phyloP scores from a whole-genome alignment of 371 early-diverging fungal genomes.

The Umbelopsis sp. region DNA sequence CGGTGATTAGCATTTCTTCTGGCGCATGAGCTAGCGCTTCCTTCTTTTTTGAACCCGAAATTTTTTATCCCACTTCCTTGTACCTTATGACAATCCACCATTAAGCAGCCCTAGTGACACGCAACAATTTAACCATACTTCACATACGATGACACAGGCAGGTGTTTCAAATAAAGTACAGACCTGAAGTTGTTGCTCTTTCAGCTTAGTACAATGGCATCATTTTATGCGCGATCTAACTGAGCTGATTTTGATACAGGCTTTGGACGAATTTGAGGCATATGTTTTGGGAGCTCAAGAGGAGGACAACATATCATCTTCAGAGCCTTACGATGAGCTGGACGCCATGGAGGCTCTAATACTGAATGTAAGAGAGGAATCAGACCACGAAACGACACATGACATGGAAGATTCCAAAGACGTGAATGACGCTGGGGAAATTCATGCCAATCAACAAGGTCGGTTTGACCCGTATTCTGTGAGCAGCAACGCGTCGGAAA shows the following conservation, averaged over 20 bases:
- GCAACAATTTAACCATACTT: not conserved
- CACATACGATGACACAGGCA: not conserved
- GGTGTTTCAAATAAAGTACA: conserved; percentile 7
- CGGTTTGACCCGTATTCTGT: not conserved
- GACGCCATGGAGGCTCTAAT: not conserved
- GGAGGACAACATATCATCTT: not conserved
- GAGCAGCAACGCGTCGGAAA: not conserved
- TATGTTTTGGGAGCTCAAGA: not conserved
- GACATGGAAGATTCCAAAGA: not conserved
- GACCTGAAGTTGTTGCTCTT: not conserved
- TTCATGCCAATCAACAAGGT: conserved; percentile 57
- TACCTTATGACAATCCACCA: not conserved
- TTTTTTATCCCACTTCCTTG: not conserved
- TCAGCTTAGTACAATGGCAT: not conserved
- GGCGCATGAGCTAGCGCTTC: not conserved
- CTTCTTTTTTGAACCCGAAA: not conserved
- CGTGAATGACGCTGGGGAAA: conserved; percentile 43
- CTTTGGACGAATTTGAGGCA: not conserved
- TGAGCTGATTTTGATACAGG: not conserved
- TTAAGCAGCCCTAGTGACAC: not conserved
- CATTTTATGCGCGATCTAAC: not conserved
- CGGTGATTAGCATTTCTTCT: not conserved
- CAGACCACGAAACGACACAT: not conserved
- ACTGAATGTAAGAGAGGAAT: not conserved
- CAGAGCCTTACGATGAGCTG: not conserved